Base-by-base conservation (phyloP, 2,329 filamentous ascomycete genomes). In the Alternaria burnsii region DNA sequence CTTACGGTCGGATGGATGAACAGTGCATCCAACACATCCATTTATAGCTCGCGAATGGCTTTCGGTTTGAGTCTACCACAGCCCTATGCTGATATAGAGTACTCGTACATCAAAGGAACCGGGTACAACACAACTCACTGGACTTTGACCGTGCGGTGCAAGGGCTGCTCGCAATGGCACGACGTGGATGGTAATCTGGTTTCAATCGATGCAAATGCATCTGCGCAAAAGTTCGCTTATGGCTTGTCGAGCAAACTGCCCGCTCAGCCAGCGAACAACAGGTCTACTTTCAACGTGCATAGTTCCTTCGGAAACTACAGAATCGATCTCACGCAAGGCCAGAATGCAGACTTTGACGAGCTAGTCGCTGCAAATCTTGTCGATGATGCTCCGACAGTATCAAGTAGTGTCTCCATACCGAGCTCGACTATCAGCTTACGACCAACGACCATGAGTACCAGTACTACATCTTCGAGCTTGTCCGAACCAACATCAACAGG, bases 1-100 rank as follows among this genome's bases (percentile, higher is more conserved):
- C 71, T 85, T 2, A 78, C 81, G 5, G 69, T 85, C 28, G 79
- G 76, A 5, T 84, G 82, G 82, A 67, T 75, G 38, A 82, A 81
- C 65, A 81, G 78, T 24, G 76, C 71, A 14, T 62, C 67, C 9
- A 77, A 70, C 16, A 79, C 78, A 4, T 56, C 70, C 11, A 77
- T 82, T 2, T 72, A 80, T 12, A 82, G 81, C 0, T 79, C 81
- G 1, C 77, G 82, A 28, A 81, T 81, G 66, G 81, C 82, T 6
- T 81, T 77, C n/a, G 73, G 73, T 3, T 52, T 74, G 43, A 74
- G 71, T 50, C 61, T 74, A 52, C 73, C 71, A 30, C 68, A 72
- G 32, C 63, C 73, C 7, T 75, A 69, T 42, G 57, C 65, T 26
- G 67, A 52, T 28, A 67, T 71, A 2, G 72, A 73, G 32, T 75